Base-by-base conservation (phyloP, 2,329 filamentous ascomycete genomes). In the Alternaria sp. region DNA sequence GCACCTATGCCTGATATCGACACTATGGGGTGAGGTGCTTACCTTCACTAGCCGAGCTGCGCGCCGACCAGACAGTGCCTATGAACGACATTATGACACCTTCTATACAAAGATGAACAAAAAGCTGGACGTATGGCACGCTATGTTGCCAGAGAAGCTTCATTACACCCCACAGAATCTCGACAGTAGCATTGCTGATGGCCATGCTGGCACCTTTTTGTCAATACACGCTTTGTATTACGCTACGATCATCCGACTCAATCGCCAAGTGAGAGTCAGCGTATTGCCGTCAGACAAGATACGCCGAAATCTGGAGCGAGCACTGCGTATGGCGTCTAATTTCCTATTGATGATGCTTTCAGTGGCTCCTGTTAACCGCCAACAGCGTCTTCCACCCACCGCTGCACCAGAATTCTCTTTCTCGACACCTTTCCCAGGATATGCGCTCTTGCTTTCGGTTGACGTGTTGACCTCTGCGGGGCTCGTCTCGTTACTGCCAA, bases 201-300 rank as follows among this genome's bases (percentile, higher is more conserved):
- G 84, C 26, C 85, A 84, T 63, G 79, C 84, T 2, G 86, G 86
- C 5, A 82, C 83, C 0, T 88, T 88, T 69, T 77, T 90, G 54
- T 85, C 84, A 1, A 84, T 90, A 74, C 88, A 91, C 72, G 79
- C 89, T 28, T 78, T 90, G n/a, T 89, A 89, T 71, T 84, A 89
- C 70, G 83, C 86, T 45, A 82, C 86, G 0, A 76, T 86, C 67
- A 84, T 90, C 75, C 87, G 87, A 63, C 79, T 91, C 29, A 88
- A 89, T 66, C 84, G 90, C 37, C 85, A 89, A 67, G 82, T 72
- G 24, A 73, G 74, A 10, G 54, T 72, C 29, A 56, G 57, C 33
- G 61, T 68, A 9, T 63, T 78, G 21, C 53, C 73, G 7, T 40
- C 59, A n/a, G 69, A 74, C 8, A 69, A 70, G 17, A 55, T 76